Evolutionary conservation across 2,329 filamentous ascomycete genomes (phyloP), one percentile per base, ranked within the genome.

Genomic region (Thelonectria olida): DNA sequence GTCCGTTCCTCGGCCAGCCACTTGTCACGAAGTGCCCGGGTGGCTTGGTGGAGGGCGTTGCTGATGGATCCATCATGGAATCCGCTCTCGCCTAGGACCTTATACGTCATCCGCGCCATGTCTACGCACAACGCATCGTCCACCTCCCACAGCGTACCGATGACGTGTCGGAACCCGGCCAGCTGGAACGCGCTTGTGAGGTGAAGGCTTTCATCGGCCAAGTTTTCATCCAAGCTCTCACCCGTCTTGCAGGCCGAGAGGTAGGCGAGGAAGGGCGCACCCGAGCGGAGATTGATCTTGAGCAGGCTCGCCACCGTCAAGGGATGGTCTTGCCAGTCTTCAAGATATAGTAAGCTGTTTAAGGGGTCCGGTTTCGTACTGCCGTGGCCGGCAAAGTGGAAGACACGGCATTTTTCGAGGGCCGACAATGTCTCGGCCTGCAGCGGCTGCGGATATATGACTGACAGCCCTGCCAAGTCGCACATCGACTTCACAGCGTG

Each of bases 361-460:
- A 36, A 25, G 10, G 48, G 31, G 22, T 51, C 20, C 7, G 15
- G 9, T n/a, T n/a, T 4, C 9, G 31, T 51, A 23, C 22, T n/a
- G 3, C 48, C 48, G 23, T 51, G 48, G 19, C 48, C 48, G 3
- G 48, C 48, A 27, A 51, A 51, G 20, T 51, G 48, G 6, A 51
- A 51, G 20, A 51, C n/a, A 9, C 36, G 22, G 31, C 17, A 39
- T 3, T 10, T 13, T n/a, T n/a, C 7, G 12, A 39, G 36, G 17
- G 36, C 36, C 17, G 12, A 13, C 7, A 39, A n/a, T 7, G 36
- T 39, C 17, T n/a, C 15, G 5, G 3, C 15, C 36, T 7, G 36
- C 12, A 17, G 5, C 2, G 36, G 12, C 15, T 19, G 4, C 7
- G 36, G 36, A 7, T 19, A 15, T 3, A 39, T 3, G 17, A 39